A percentile compares a stretch with the other conserved stretches of the same genome.
phyloP scores from a whole-genome alignment of 2,329 filamentous ascomycete species.

The Calonectria naviculata region DNA sequence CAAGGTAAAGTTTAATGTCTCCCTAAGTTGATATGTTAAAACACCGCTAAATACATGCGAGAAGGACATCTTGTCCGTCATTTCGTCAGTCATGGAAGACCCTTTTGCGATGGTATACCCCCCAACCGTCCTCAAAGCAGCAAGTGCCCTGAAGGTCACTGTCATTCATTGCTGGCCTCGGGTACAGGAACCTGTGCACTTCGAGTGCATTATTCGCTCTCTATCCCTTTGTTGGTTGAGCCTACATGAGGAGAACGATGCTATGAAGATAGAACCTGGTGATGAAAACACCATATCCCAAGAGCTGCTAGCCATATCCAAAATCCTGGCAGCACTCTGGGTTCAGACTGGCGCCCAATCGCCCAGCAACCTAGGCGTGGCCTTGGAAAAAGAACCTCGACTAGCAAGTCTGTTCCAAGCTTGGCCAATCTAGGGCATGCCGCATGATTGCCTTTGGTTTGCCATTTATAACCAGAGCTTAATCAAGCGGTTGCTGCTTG shows the following conservation, averaged over 20 bases:
- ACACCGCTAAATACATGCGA: conserved; percentile 20
- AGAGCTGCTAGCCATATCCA: conserved; percentile 32
- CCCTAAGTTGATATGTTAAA: neutral
- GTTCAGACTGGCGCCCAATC: conserved; percentile 17
- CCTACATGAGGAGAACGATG: conserved; percentile 56
- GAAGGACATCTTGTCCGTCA: conserved; percentile 74
- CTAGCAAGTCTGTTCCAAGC: conserved; percentile 44
- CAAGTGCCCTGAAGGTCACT: conserved; percentile 65
- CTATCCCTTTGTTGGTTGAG: conserved; percentile 73
- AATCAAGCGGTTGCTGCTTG: conserved; percentile 82
- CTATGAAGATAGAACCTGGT: neutral
- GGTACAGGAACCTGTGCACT: conserved; percentile 64
- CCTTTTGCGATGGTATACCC: conserved; percentile 71
- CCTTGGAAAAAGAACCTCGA: conserved; percentile 38
- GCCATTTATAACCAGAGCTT: neutral
- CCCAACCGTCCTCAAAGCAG: conserved; percentile 63
- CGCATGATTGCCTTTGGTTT: neutral
- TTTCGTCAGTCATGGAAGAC: conserved; percentile 73
- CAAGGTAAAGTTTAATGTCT: conserved; percentile 56
- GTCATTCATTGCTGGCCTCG: conserved; percentile 78
- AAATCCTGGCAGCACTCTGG: conserved; percentile 39
- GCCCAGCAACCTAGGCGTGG: conserved; percentile 27
- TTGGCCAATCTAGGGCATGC: neutral
- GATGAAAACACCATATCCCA: conserved; percentile 19
- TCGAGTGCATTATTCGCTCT: conserved; percentile 72